phyloP scores from a whole-genome alignment of 2,329 filamentous ascomycete species.

The Hymenoscyphus fructigenus region DNA sequence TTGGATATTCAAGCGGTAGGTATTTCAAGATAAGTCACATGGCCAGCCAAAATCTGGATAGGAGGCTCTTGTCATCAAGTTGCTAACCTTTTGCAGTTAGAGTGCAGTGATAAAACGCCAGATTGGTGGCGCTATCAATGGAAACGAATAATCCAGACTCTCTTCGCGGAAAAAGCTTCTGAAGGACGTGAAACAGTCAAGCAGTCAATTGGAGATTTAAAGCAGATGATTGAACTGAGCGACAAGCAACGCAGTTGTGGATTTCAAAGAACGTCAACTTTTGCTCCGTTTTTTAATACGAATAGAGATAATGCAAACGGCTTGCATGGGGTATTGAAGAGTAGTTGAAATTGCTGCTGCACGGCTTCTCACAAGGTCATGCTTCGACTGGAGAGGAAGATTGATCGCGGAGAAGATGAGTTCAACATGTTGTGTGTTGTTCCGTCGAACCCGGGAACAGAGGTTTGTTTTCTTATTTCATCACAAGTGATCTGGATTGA shows the following conservation, averaged over 20 bases:
- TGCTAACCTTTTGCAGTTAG: not conserved
- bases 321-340: conserved; percentile 4
- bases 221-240: conserved; percentile 11
- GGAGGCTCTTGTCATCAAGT: not conserved
- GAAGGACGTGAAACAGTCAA: conserved; percentile 2
- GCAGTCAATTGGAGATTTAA: conserved; percentile 8
- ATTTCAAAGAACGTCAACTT: not conserved
- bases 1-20: conserved; percentile 10
- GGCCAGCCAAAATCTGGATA: too few species aligned
- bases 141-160: conserved; percentile 4
- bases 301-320: conserved; percentile 2
- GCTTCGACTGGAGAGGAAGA: conserved; percentile 11
- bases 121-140: conserved; percentile 10
- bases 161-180: conserved; percentile 1
- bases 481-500: too few species aligned
- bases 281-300: conserved; percentile 6
- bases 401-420: conserved; percentile 8
- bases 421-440: conserved; percentile 11
- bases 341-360: conserved; percentile 9
- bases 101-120: conserved; percentile 7
- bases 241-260: conserved; percentile 1
- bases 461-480: too few species aligned
- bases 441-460: too few species aligned
- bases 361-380: conserved; percentile 3
- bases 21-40: not conserved